These are phyloP conservation scores for Colletotrichum eleusines DNA, from an alignment of 2,329 filamentous ascomycete species.

Conservation along the genomic window DNA sequence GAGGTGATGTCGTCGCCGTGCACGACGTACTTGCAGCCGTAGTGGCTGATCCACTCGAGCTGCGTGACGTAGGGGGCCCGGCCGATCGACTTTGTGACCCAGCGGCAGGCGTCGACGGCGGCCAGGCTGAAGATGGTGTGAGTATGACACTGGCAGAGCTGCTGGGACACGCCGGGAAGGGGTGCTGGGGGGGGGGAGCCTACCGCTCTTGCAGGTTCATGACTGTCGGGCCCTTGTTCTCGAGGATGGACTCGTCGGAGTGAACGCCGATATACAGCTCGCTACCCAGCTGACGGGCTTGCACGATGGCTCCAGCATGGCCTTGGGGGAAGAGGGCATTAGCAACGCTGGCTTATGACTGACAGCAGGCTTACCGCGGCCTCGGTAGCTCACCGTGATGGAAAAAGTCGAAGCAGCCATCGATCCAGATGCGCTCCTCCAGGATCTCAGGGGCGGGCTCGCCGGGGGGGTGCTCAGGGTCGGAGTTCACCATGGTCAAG, in stretches of 20 bases:
- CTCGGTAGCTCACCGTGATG: conserved; percentile 78
- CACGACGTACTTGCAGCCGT: conserved; percentile 94
- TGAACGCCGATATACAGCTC: conserved; percentile 94
- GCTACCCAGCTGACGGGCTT: conserved; percentile 89
- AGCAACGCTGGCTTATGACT: background rate
- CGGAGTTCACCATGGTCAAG: conserved; percentile 44
- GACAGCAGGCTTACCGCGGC: too few relatives aligned
- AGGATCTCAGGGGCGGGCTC: conserved; percentile 67
- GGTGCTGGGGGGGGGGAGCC: conserved; percentile 44
- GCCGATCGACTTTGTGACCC: conserved; percentile 87
- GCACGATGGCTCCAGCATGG: conserved; percentile 96
- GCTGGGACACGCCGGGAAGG: background rate
- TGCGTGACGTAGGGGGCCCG: conserved; percentile 95
- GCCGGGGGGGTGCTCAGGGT: conserved; percentile 53
- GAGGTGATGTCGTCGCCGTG: conserved; percentile 98
- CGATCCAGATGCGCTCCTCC: conserved; percentile 91
- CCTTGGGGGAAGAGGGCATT: conserved; percentile 65
- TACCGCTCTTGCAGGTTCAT: conserved; percentile 93
- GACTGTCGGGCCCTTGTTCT: conserved; percentile 97
- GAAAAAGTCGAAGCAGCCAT: conserved; percentile 99
- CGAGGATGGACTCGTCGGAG: conserved; percentile 93
- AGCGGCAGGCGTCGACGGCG: conserved; percentile 94
- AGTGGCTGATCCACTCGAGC: conserved; percentile 93
- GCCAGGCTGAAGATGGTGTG: conserved; percentile 70
- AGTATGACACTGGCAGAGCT: conserved; percentile 18